phyloP scores from a whole-genome alignment of 2,329 filamentous ascomycete genomes.

The Microsporum ferrugineum region DNA sequence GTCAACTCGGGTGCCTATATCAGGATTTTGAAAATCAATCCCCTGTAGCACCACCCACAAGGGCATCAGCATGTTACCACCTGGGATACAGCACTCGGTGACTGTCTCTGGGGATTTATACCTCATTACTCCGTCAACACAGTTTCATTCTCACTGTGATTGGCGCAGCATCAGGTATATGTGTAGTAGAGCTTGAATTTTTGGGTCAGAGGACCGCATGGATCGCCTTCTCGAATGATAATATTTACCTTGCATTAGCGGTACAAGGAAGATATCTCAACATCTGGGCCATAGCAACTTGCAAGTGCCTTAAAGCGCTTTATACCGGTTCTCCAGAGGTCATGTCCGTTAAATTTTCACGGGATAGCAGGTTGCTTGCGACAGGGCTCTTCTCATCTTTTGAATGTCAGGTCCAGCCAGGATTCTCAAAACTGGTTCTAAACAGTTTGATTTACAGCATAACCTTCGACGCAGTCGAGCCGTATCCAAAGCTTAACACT shows the following conservation, averaged over 20 bases:
- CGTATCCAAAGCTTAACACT: background rate
- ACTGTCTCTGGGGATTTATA: background rate
- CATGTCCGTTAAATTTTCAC: slow-evolving; percentile 4
- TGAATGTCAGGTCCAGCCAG: background rate
- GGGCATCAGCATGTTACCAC: background rate
- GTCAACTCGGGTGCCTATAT: background rate
- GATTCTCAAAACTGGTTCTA: background rate
- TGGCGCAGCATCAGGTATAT: background rate
- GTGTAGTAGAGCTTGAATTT: background rate
- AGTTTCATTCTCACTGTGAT: background rate
- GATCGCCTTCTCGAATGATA: background rate
- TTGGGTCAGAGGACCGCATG: background rate
- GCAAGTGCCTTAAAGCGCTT: slow-evolving; percentile 8
- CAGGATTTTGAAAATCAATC: background rate
- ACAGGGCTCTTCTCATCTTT: background rate
- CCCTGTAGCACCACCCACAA: background rate
- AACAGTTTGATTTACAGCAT: background rate
- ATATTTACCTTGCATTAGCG: background rate
- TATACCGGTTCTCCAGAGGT: slow-evolving; percentile 13
- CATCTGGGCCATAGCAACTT: slow-evolving; percentile 2
- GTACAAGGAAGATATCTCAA: background rate
- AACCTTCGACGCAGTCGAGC: background rate
- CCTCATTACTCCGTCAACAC: background rate
- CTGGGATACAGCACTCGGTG: background rate
- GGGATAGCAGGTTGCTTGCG: background rate